phyloP scores from a whole-genome alignment of 2,329 filamentous ascomycete species.

The Monilinia aucupariae region DNA sequence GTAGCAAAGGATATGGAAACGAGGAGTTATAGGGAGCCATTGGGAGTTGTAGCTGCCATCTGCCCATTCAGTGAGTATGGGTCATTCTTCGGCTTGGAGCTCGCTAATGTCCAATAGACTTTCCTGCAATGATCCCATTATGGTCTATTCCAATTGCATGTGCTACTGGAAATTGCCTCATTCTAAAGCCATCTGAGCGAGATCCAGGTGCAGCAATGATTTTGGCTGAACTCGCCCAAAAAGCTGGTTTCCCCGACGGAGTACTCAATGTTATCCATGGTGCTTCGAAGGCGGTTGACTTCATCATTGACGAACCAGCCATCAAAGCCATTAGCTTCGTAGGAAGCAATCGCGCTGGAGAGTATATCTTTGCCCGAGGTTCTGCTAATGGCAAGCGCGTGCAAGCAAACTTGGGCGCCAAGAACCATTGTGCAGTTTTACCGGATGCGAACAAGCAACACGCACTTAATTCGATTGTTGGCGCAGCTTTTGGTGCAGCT shows the following conservation, averaged over 20 bases:
- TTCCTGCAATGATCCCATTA: constrained; percentile 88
- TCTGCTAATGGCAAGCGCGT: constrained; percentile 84
- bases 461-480: constrained; percentile 76
- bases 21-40: constrained; percentile 71
- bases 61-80: constrained; percentile 71
- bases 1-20: constrained; percentile 90
- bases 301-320: constrained; percentile 75
- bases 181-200: constrained; percentile 82
- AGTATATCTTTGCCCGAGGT: constrained; percentile 76
- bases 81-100: background rate
- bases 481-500: constrained; percentile 78
- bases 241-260: constrained; percentile 76
- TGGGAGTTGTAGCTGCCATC: constrained; percentile 77
- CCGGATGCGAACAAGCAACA: constrained; percentile 90
- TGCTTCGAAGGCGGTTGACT: constrained; percentile 74
- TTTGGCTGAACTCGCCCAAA: constrained; percentile 69
- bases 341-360: constrained; percentile 79
- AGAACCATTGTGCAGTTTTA: constrained; percentile 81
- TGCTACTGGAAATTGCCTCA: constrained; percentile 75
- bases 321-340: constrained; percentile 88
- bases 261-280: constrained; percentile 82
- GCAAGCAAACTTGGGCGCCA: constrained; percentile 80
- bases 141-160: constrained; percentile 85
- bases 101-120: constrained; percentile 49
- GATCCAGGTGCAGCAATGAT: constrained; percentile 84